Percentiles rank a stretch among this genome's conserved stretches.
Evolutionary conservation across 345 rosid genomes (phyloP).

Genomic region (Combretum micranthum): DNA sequence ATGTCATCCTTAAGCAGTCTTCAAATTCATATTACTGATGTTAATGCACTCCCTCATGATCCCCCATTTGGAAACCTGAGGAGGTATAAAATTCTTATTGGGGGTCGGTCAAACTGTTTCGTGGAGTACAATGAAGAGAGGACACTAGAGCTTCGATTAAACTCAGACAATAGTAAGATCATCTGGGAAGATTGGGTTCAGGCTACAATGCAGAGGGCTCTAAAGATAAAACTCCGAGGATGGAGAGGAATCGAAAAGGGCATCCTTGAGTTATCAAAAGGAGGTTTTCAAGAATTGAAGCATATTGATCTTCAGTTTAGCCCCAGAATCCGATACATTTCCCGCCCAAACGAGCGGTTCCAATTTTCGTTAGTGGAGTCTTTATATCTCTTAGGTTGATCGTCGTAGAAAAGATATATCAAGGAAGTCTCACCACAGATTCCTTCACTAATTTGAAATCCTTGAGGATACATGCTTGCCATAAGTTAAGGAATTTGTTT

Average conservation of each 20-base stretch:
- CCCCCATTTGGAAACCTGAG: not conserved
- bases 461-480: conserved; percentile 8
- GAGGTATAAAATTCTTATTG: conserved; percentile 12
- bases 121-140: not conserved
- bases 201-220: conserved; percentile 8
- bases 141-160: conserved; percentile 3
- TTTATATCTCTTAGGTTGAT: conserved; percentile 1
- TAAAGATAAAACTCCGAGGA: conserved; percentile 8
- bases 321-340: not conserved
- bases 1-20: conserved; percentile 7
- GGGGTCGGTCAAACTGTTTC: conserved; percentile 2
- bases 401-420: conserved; percentile 10
- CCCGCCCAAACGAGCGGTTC: conserved; percentile 7
- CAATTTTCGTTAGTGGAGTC: not conserved
- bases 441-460: conserved; percentile 12
- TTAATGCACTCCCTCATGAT: conserved; percentile 2
- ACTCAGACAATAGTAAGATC: not conserved
- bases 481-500: conserved; percentile 12
- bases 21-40: conserved; percentile 3
- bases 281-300: conserved; percentile 14
- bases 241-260: conserved; percentile 5
- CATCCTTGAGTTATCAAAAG: conserved; percentile 3
- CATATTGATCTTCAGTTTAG: conserved; percentile 5
- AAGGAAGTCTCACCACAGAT: not conserved
- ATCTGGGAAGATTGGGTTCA: not conserved